A percentile compares a stretch with the other conserved stretches of the same genome.
phyloP scores from a whole-genome alignment of 176 grass and related monocot species.

The Ensete ventricosum region DNA sequence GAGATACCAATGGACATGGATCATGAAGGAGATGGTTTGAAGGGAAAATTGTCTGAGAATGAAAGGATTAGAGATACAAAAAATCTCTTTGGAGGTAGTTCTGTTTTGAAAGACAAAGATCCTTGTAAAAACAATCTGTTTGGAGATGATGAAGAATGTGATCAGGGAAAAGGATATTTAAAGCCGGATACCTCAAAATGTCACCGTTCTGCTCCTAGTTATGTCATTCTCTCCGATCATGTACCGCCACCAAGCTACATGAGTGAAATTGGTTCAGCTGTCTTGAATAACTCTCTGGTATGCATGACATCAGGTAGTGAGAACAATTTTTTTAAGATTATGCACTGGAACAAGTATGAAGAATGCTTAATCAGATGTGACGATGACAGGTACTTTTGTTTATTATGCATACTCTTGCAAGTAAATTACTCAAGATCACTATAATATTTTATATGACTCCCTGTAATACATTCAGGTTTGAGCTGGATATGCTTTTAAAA shows the following conservation, averaged over 20 bases:
- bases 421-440: neutral
- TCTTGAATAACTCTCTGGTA: conserved; percentile 80
- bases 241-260: conserved; percentile 73
- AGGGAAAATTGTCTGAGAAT: conserved; percentile 24
- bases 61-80: conserved; percentile 58
- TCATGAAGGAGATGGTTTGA: neutral
- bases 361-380: conserved; percentile 96
- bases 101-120: conserved; percentile 39
- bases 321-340: conserved; percentile 93
- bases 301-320: conserved; percentile 94
- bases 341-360: conserved; percentile 95
- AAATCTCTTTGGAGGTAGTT: conserved; percentile 29
- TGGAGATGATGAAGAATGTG: conserved; percentile 55
- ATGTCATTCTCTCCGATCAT: conserved; percentile 73
- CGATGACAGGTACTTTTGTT: conserved; percentile 65
- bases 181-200: conserved; percentile 76
- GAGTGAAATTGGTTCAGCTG: conserved; percentile 56
- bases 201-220: conserved; percentile 73
- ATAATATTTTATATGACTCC: neutral
- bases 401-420: neutral
- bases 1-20: neutral
- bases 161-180: conserved; percentile 54
- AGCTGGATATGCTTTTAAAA: conserved; percentile 89
- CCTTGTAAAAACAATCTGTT: neutral
- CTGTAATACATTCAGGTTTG: conserved; percentile 46